Conservation (phyloP, 179 eudicot genomes). For the Carnegiea gigantea region DNA sequence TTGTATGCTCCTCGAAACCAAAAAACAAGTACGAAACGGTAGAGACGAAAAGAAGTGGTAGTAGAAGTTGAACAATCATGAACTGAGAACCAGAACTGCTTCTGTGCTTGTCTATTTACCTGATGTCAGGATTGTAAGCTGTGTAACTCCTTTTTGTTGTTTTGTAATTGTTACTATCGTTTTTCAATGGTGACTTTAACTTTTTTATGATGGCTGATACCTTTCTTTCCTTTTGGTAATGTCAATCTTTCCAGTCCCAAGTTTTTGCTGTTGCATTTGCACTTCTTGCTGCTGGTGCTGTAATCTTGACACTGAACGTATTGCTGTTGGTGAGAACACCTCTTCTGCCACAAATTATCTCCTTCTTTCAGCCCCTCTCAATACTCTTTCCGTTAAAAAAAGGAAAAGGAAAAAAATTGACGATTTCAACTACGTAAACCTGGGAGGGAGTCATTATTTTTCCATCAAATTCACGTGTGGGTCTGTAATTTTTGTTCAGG, state of each 20-base stretch:
- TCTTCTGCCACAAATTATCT: conserved; percentile 13
- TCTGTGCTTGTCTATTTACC: neutral
- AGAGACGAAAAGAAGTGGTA: neutral
- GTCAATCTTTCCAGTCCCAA: conserved; percentile 64
- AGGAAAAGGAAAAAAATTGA: neutral
- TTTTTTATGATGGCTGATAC: neutral
- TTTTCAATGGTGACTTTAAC: neutral
- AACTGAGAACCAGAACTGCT: neutral
- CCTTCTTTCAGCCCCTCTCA: neutral
- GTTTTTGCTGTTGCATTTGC: conserved; percentile 99
- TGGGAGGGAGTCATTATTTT: neutral
- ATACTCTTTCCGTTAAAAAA: neutral
- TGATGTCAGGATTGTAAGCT: neutral
- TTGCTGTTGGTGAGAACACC: conserved; percentile 67
- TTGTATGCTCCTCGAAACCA: neutral
- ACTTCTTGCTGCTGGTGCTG: conserved; percentile 94
- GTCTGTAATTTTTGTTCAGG: conserved; percentile 44
- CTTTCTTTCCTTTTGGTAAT: neutral
- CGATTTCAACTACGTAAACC: neutral
- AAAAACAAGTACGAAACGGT: neutral
- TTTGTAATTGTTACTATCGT: too few species aligned
- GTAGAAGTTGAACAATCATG: neutral
- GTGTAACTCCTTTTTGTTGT: neutral
- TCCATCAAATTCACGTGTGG: neutral
- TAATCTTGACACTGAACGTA: conserved; percentile 87